These are phyloP conservation scores for Lentinula raphanica DNA, from an alignment of 768 basidiomycete species.

Conservation along the genomic window DNA sequence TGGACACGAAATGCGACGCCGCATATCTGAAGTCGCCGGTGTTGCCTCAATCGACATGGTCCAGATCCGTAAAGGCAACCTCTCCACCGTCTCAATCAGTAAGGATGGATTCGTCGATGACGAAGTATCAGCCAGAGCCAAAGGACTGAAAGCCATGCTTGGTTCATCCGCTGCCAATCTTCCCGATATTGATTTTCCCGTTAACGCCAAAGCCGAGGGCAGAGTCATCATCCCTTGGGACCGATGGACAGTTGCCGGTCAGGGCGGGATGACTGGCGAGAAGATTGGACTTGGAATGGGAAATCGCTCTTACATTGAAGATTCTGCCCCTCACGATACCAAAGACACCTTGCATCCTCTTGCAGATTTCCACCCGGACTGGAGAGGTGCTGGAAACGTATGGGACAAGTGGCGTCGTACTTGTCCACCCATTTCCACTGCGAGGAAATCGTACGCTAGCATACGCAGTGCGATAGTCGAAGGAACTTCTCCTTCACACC, in stretches of 20 bases:
- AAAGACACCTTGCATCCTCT: neutral
- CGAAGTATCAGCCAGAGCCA: slow-evolving; percentile 73
- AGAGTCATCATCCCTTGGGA: slow-evolving; percentile 94
- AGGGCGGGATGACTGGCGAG: neutral
- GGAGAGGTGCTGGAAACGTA: slow-evolving; percentile 76
- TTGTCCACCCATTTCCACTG: slow-evolving; percentile 71
- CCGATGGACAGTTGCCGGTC: slow-evolving; percentile 18
- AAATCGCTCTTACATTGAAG: neutral
- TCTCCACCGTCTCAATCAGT: slow-evolving; percentile 52
- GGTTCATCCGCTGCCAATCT: slow-evolving; percentile 28
- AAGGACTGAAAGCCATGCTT: slow-evolving; percentile 75
- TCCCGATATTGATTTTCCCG: slow-evolving; percentile 91
- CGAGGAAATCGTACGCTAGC: slow-evolving; percentile 79
- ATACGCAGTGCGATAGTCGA: slow-evolving; percentile 46
- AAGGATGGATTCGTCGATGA: slow-evolving; percentile 51
- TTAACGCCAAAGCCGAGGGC: slow-evolving; percentile 92
- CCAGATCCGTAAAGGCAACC: slow-evolving; percentile 58
- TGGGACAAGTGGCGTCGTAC: slow-evolving; percentile 95
- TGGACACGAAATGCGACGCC: neutral
- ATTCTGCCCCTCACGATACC: neutral
- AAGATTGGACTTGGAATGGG: neutral
- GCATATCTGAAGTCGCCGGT: neutral
- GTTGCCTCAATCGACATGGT: slow-evolving; percentile 84
- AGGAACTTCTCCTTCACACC: neutral
- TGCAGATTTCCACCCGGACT: slow-evolving; percentile 67